Base-by-base conservation (phyloP, 805 yeast species). In the Pichia californica region DNA sequence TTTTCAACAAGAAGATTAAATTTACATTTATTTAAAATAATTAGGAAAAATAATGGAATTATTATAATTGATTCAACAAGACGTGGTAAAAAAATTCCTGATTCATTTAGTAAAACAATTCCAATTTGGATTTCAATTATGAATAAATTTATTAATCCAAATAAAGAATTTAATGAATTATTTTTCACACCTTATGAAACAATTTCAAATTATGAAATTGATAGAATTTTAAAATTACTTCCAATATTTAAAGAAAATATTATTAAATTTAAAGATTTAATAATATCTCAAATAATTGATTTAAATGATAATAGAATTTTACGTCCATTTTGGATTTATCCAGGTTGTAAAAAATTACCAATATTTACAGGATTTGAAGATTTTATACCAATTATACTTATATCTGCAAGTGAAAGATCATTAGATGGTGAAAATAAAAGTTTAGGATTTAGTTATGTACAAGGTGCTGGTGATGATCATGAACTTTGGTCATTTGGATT, bases 381-480 rank as follows among this genome's bases (percentile, higher is more conserved):
- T 0, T 43, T 23, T 56, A 63, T 43, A 70, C 85, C 25, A 41
- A 76, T 9, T 54, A 77, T 8, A 62, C 76, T 39, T 7, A 70
- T 86, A 40, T 81, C 88, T 0, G 82, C 84, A 0, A 82, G 89
- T 34, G 67, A 69, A 44, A 69, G 68, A 56, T 75, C 72, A 16
- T 81, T 77, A 50, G 86, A 80, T 58, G 87, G 85, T 7, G 62
- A 65, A 7, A 70, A 66, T 40, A 63, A 64, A 38, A 52, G 70
- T 38, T 46, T 59, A 8, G 81, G 79, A 0, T 81, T 64, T 50
- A 62, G 71, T 0, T 88, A 88, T 56, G 84, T 88, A 1, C 96
- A 88, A 61, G 97, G 97, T 1, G 93, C 96, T 0, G 96, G 93
- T 0, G 97, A 88, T 60, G 96, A 89, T 54, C 95, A 88, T 58